Evolutionary conservation across 2,329 filamentous ascomycete species (phyloP), one percentile per base, ranked within the genome.

Genomic region (Epichloe gansuensis): DNA sequence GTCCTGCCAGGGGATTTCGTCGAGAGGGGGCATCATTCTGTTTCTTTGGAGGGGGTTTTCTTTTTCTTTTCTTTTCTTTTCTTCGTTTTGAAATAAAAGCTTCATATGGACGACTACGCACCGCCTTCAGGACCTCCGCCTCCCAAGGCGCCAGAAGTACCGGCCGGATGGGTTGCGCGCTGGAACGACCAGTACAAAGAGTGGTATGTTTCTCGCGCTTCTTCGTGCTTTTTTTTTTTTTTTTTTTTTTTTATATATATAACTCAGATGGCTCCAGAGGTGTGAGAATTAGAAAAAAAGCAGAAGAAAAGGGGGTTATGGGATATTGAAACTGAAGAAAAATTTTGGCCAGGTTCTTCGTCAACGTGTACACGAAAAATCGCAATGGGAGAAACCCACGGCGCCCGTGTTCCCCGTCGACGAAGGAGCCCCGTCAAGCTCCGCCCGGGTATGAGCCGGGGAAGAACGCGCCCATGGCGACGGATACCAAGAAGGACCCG

Each of bases 161-260:
- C 71, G 52, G 62, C 67, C 34, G 90, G 90, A 61, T 96, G 88
- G 87, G 83, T 87, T 63, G 85, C 85, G 11, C 80, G 88, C 58
- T 95, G 84, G 80, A 93, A 95, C 68, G 82, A 86, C 0, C 83
- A 93, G 63, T 95, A 95, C 73, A 85, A 85, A 63, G 85, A 93
- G 77, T 95, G 88, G 84, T 83, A 31, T 44, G 51, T 50, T 23
- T 21, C 17, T 21, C 2, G 17, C 17, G 17, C 17, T 21, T 21
- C 17, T 21, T 21, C 17, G 17, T 21, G 2, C 17, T 21, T 17
- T 28, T 31, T 51, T 25, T 34, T 25, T 9, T 21, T n/a, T 13
- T 11, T 12, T 42, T 53, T 48, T 52, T 59, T 55, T 65, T 34
- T n/a, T 34, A 8, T 13, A 2, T 48, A 31, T 21, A 21, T 21